Percentiles rank a stretch among this genome's conserved stretches.
Conservation (phyloP, 2,329 filamentous ascomycete species). For the Cordyceps militaris region DNA sequence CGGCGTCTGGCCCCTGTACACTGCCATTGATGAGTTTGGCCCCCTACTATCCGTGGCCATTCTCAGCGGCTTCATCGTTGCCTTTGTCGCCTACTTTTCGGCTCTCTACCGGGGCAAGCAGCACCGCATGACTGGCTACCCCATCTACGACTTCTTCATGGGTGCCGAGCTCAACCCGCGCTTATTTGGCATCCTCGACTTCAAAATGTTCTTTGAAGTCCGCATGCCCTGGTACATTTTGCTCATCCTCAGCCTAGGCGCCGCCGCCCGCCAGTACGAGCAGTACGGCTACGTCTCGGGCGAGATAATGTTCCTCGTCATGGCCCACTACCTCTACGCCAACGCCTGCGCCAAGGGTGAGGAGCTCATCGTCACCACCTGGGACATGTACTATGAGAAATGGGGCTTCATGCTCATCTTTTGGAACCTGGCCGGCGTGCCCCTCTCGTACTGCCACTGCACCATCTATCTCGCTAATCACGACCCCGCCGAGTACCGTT, state of each 20-base stretch:
- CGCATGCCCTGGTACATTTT: slow-evolving; percentile 89
- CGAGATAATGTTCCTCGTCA: slow-evolving; percentile 76
- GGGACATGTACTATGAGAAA: slow-evolving; percentile 97
- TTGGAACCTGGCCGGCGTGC: slow-evolving; percentile 91
- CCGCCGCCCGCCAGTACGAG: slow-evolving; percentile 78
- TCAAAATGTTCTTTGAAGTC: slow-evolving; percentile 97
- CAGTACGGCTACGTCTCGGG: slow-evolving; percentile 76
- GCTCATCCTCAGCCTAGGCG: slow-evolving; percentile 67
- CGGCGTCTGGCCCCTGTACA: slow-evolving; percentile 83
- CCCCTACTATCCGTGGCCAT: slow-evolving; percentile 90
- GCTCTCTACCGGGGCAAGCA: slow-evolving; percentile 72
- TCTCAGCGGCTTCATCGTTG: slow-evolving; percentile 77
- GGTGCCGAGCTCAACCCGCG: slow-evolving; percentile 84
- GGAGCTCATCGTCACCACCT: slow-evolving; percentile 82
- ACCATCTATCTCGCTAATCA: slow-evolving; percentile 85
- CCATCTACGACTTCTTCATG: slow-evolving; percentile 90
- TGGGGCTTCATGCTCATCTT: slow-evolving; percentile 98
- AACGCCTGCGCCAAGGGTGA: slow-evolving; percentile 90
- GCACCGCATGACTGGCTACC: slow-evolving; percentile 86
- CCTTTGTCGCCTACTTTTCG: slow-evolving; percentile 78
- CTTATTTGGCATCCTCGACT: slow-evolving; percentile 79
- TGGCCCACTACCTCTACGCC: slow-evolving; percentile 88
- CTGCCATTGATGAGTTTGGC: slow-evolving; percentile 90
- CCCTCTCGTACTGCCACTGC: slow-evolving; percentile 88
- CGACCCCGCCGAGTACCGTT: slow-evolving; percentile 66